Evolutionary conservation across 805 yeast genomes (phyloP), one percentile per base, ranked within the genome.

Genomic region (Grigorovia jiainica): DNA sequence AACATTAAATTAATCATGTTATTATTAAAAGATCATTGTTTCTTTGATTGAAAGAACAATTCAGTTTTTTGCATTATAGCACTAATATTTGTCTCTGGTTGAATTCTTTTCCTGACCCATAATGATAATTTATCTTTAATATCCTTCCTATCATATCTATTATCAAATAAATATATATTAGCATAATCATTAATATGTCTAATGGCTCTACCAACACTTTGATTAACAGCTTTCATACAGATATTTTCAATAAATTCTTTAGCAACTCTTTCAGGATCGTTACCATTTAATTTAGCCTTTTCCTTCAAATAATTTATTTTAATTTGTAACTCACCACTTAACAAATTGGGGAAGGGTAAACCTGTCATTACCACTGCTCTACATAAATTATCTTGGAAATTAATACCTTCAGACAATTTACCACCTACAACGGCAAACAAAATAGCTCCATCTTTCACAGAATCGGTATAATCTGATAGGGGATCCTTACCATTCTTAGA

Each of bases 401-500:
- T 89, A 34, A 89, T 90, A 5, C 97, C 97, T 60, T 89, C 97
- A 0, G 95, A 85, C 64, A 89, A 69, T 54, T 82, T 82, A 0
- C 97, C 97, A 1, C 96, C 96, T 13, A 90, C 95, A 1, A 90
- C 95, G 0, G 95, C 78, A 23, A 90, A 66, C 4, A 89, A 59
- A 2, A 83, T 51, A 0, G 94, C 89, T 1, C 92, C 90, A 2
- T 49, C 40, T 3, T 48, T 11, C 9, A 80, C 68, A 0, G 65
- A 54, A 1, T 60, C 51, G 1, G 78, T 61, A 51, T 82, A 89
- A 3, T 70, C 73, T 1, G 58, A 47, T 13, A 87, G 59, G 0
- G 75, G 63, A 19, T 58, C 58, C 2, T 70, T 75, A 0, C 76
- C 73, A 2, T 69, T 62, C 7, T 59, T 49, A 0, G 80, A 71